Base-by-base conservation (phyloP, 108 stramenopile genomes). In the Nitzschia sp. region DNA sequence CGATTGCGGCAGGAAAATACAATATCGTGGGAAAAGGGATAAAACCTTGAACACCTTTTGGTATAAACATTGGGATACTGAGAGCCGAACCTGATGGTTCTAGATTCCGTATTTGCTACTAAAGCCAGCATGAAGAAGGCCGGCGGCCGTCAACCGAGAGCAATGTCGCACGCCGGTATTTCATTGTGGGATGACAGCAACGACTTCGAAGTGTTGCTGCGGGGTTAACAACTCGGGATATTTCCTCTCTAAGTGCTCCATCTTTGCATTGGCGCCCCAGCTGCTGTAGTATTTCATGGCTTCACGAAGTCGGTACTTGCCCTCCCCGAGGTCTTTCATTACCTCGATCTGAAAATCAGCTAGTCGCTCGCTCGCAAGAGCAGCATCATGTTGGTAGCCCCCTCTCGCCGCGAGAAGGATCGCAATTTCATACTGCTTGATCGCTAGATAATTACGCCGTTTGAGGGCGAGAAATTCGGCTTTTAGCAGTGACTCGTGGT, bases 201-300 rank as follows among this genome's bases (percentile, higher is more conserved):
- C 9, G 38, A 42, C 38, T 6, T n/a, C n/a, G 38, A 42, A 42
- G 13, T 6, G 13, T 6, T 13, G 13, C 9, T 42, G 38, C 6
- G 38, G 6, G 9, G 6, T 42, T 42, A n/a, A n/a, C n/a, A n/a
- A n/a, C n/a, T n/a, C n/a, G n/a, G n/a, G n/a, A n/a, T n/a, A n/a
- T n/a, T n/a, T n/a, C n/a, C n/a, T n/a, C 38, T 42, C 38, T 29
- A 58, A 29, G 24, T 17, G 15, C 18, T 58, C 28, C 6, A 72
- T 62, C 34, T 72, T 72, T 2, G 33, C 62, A 6, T 57, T 5
- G 47, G 67, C 67, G 36, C 67, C 67, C 67, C 67, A 68, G 18
- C 19, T 18, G 13, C 17, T 9, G 21, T 25, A 65, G 27, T n/a
- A 65, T 8, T 29, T 36, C 13, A 27, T 15, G 3, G 64, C 64